Evolutionary conservation across 306 rosid genomes (phyloP), one percentile per base, ranked within the genome.

Genomic region (Prunus mume): DNA sequence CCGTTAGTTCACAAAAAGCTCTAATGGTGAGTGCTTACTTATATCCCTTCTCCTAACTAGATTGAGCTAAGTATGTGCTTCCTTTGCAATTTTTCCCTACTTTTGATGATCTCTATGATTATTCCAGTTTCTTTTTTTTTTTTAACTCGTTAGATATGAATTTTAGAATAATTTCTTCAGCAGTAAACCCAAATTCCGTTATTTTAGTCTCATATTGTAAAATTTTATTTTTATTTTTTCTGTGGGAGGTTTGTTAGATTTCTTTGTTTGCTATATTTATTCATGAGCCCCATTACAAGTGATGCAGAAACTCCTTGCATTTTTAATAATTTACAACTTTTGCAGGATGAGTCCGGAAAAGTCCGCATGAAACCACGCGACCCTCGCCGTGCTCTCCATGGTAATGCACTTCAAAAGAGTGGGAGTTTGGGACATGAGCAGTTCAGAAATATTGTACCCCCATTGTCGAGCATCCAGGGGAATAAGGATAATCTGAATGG

Each of bases 291-390:
- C 2, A 5, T 11, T 2, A 43, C 15, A 47, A 8, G 57, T 24
- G 15, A 65, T 34, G 51, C 51, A 30, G 9, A 30, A 63, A 20
- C 72, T 79, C 76, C 68, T 20, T 47, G 18, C 55, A 52, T 61
- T 41, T 78, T 68, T 71, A 71, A 27, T 71, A 45, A 66, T 38
- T 20, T 38, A 41, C 93, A 85, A 82, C 70, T 65, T 77, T 69
- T 71, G 41, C 93, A 83, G 67, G 97, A 86, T 41, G 92, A 89
- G 47, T 49, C 82, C 12, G 91, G 89, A 49, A 96, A 88, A 82
- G 80, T 92, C 81, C 96, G 96, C 75, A 96, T 96, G 99, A 96
- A 95, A 86, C 99, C 91, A 12, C 95, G 99, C 15, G 99, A 96
- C 73, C 99, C 99, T 62, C 93, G 99, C n/a, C 97, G 98, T 43